Evolutionary conservation across 2,329 filamentous ascomycete species (phyloP).

Genomic region (Pezicula carpinea): DNA sequence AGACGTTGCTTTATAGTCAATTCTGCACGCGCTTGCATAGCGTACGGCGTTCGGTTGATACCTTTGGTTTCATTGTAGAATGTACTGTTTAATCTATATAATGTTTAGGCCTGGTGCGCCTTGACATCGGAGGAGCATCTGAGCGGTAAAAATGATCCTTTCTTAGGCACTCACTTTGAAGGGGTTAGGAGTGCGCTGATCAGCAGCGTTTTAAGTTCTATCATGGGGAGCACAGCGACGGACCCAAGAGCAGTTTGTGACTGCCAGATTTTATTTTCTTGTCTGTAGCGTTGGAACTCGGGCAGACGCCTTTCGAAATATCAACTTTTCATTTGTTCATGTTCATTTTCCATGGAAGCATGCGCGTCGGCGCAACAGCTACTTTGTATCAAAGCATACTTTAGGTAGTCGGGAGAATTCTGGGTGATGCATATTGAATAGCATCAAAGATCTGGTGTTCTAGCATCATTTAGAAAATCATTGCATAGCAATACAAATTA

Average conservation of each 20-base stretch:
- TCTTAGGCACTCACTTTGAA: constrained; percentile 6
- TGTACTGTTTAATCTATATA: constrained; percentile 35
- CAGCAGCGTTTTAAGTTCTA: constrained; percentile 6
- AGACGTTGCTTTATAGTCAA: constrained; percentile 69
- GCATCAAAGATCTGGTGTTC: constrained; percentile 4
- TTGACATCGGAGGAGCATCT: constrained; percentile 14
- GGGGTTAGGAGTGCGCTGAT: neutral
- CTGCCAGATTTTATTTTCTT: constrained; percentile 19
- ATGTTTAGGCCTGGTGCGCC: constrained; percentile 21
- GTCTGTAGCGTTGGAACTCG: constrained; percentile 4
- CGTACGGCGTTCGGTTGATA: constrained; percentile 34
- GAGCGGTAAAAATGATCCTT: constrained; percentile 16
- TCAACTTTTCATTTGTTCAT: constrained; percentile 24
- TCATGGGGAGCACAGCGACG: constrained; percentile 7
- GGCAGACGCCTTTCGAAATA: neutral
- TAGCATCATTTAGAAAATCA: neutral
- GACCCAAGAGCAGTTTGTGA: constrained; percentile 12
- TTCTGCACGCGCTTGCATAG: constrained; percentile 31
- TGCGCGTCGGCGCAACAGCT: constrained; percentile 16
- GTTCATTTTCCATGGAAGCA: constrained; percentile 19
- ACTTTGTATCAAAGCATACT: constrained; percentile 24
- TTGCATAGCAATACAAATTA: too few relatives aligned
- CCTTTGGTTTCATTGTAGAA: constrained; percentile 33
- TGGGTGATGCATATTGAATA: constrained; percentile 1
- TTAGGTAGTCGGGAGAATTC: constrained; percentile 11